phyloP scores from a whole-genome alignment of 331 rosid species.

The Cydonia oblonga region DNA sequence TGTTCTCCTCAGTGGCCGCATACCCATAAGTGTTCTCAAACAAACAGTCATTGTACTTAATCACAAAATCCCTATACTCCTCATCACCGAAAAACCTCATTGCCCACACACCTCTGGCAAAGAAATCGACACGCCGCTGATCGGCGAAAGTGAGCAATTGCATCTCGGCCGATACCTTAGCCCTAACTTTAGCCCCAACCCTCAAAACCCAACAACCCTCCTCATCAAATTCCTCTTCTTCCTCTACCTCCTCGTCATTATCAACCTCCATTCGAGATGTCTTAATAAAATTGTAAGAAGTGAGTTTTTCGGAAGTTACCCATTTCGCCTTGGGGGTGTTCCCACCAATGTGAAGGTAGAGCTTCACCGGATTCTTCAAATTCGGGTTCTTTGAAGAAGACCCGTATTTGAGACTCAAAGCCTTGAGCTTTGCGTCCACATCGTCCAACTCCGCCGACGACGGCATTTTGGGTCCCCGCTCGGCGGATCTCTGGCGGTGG shows the following conservation, averaged over 20 bases:
- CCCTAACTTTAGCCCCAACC: slow-evolving; percentile 40
- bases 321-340: slow-evolving; percentile 63
- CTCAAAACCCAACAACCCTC: slow-evolving; percentile 57
- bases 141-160: slow-evolving; percentile 41
- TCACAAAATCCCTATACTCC: slow-evolving; percentile 41
- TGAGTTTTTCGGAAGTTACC: slow-evolving; percentile 70
- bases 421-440: slow-evolving; percentile 76
- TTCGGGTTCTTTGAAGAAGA: slow-evolving; percentile 11
- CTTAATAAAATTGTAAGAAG: slow-evolving; percentile 43
- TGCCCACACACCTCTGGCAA: slow-evolving; percentile 85
- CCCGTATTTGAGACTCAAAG: slow-evolving; percentile 72
- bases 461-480: slow-evolving; percentile 39
- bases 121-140: slow-evolving; percentile 77
- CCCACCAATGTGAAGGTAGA: slow-evolving; percentile 69
- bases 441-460: slow-evolving; percentile 44
- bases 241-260: slow-evolving; percentile 23
- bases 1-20: slow-evolving; percentile 59
- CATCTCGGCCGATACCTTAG: slow-evolving; percentile 41
- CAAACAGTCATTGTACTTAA: slow-evolving; percentile 49
- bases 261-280: slow-evolving; percentile 19
- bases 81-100: slow-evolving; percentile 58
- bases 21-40: slow-evolving; percentile 68
- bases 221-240: slow-evolving; percentile 22
- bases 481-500: slow-evolving; percentile 32
- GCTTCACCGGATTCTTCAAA: slow-evolving; percentile 59